phyloP scores from a whole-genome alignment of 768 basidiomycete genomes.

The Inosperma sp. region DNA sequence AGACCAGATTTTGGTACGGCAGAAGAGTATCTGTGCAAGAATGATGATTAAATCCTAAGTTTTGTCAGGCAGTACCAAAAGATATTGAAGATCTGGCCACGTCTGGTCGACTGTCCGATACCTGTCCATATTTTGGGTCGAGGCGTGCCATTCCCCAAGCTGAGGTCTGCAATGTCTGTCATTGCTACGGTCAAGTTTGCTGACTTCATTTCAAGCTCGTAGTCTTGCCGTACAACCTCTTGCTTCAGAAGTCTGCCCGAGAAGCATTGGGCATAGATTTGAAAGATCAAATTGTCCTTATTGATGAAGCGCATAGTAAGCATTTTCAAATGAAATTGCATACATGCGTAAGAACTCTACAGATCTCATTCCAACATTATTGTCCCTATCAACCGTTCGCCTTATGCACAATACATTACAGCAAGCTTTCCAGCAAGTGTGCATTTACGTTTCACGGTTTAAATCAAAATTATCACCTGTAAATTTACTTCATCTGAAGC shows the following conservation, averaged over 20 bases:
- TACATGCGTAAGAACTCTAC: background rate
- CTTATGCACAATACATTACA: slow-evolving; percentile 55
- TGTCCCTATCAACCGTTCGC: slow-evolving; percentile 75
- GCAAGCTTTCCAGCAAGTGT: slow-evolving; percentile 69
- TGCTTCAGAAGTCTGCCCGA: slow-evolving; percentile 76
- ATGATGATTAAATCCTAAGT: background rate
- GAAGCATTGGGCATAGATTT: slow-evolving; percentile 86
- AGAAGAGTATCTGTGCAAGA: background rate
- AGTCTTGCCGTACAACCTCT: slow-evolving; percentile 90
- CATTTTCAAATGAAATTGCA: slow-evolving; percentile 7
- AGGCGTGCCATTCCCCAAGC: slow-evolving; percentile 85
- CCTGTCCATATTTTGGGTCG: slow-evolving; percentile 93
- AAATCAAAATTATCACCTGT: slow-evolving; percentile 64
- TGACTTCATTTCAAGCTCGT: slow-evolving; percentile 52
- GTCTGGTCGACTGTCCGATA: slow-evolving; percentile 60
- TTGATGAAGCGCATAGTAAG: slow-evolving; percentile 97
- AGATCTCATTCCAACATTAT: slow-evolving; percentile 88
- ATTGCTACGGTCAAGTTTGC: background rate
- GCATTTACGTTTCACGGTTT: slow-evolving; percentile 73
- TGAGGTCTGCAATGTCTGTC: slow-evolving; percentile 50
- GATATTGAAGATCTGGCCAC: slow-evolving; percentile 91
- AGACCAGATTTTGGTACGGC: slow-evolving; percentile 74
- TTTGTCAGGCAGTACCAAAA: slow-evolving; percentile 70
- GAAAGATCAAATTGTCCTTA: slow-evolving; percentile 77
- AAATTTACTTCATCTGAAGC: slow-evolving; percentile 77